These are phyloP conservation scores for Phytophthora tubulina DNA, from an alignment of 352 stramenopile species.

Conservation along the genomic window DNA sequence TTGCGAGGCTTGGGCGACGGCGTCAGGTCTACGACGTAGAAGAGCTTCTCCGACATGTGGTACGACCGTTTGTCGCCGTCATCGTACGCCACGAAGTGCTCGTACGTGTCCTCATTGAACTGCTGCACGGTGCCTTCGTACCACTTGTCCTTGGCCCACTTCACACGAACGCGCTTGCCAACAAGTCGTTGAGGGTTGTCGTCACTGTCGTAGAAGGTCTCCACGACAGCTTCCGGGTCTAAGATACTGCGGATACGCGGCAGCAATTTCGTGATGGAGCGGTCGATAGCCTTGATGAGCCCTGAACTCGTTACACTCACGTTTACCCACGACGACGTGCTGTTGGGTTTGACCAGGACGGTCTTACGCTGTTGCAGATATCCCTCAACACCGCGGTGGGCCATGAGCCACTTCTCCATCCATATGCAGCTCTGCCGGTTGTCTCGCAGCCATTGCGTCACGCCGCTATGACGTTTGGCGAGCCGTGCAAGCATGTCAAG, in stretches of 20 bases:
- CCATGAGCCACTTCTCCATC: conserved; percentile 87
- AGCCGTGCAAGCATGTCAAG: conserved; percentile 89
- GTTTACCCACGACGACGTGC: conserved; percentile 83
- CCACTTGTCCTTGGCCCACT: conserved; percentile 92
- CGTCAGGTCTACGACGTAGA: conserved; percentile 74
- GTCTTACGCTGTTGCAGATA: conserved; percentile 81
- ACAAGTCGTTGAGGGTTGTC: conserved; percentile 88
- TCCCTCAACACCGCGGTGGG: conserved; percentile 69
- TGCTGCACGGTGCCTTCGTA: conserved; percentile 83
- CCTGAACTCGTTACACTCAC: conserved; percentile 63
- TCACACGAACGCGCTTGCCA: conserved; percentile 85
- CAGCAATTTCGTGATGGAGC: conserved; percentile 65
- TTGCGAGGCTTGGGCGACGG: conserved; percentile 43
- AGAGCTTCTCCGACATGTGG: conserved; percentile 91
- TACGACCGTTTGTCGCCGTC: conserved; percentile 90
- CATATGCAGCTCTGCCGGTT: conserved; percentile 75
- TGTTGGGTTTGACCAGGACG: conserved; percentile 88
- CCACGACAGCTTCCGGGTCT: conserved; percentile 46
- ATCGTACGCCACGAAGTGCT: conserved; percentile 88
- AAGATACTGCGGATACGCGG: conserved; percentile 66
- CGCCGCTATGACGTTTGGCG: conserved; percentile 76
- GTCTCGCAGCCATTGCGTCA: conserved; percentile 72
- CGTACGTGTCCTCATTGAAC: conserved; percentile 84
- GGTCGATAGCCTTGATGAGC: conserved; percentile 73
- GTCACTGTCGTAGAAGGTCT: conserved; percentile 92